Base-by-base conservation (phyloP, 202 grass and related monocot genomes). In the Cymbopogon flexuosus region DNA sequence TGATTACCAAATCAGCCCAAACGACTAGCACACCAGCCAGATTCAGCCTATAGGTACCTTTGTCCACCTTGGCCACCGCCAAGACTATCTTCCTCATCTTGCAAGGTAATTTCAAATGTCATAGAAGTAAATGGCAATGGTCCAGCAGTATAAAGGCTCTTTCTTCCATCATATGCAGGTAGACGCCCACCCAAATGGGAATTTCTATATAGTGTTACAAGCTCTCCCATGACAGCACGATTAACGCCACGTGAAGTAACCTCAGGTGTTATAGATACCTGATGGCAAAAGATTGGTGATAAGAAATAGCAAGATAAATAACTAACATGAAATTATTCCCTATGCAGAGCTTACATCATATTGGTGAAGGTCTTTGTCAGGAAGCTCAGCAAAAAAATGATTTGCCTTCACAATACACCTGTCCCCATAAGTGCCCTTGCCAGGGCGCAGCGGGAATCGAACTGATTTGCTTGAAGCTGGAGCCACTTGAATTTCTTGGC, bases 331-430 rank as follows among this genome's bases (percentile, higher is more conserved):
- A 19, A 68, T 30, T 39, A 85, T 34, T 77, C 78, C 56, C 33
- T 54, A 51, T 8, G 5, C 59, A 66, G 22, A 70, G 39, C 89
- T 90, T 92, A 97, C 94, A 76, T 97, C 92, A 6, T 97, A 97
- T 81, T 97, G 94, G 58, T 97, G 94, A 85, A 97, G 94, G 51
- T 97, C 94, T 76, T 97, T 97, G 84, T 97, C 92, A 77, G 94
- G 94, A 54, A 94, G 87, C 72, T 91, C 94, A 29, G 89, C 94
- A 82, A 97, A 97, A 82, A 97, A 97, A 97, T 97, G 94, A 34
- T 97, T 97, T 8, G 94, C 94, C 88, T 97, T 97, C 63, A 97
- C 94, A 2, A 94, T 85, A 83, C 94, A 97, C 77, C 81, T 91
- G 18, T 92, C 94, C 30, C 94, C 94, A 74, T 42, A 77, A 39